A percentile compares a stretch with the other conserved stretches of the same genome.
Evolutionary conservation across 306 rosid species (phyloP).

Genomic region (Fragaria nilgerrensis): DNA sequence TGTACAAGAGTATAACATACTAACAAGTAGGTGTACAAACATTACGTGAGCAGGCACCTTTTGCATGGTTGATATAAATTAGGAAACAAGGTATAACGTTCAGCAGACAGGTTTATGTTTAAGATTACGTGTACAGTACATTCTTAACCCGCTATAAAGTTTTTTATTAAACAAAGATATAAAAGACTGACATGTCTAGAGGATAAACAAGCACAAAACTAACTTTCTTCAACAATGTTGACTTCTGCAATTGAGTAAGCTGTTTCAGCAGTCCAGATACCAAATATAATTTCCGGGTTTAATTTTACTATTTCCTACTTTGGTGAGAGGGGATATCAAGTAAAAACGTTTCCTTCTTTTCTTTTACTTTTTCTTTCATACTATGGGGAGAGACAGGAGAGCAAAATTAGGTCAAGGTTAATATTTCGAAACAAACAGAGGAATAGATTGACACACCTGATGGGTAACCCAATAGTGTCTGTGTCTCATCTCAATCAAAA

Average conservation of each 20-base stretch:
- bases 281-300: neutral
- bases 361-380: neutral
- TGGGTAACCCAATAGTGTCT: slow-evolving; percentile 70
- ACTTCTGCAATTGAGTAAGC: neutral
- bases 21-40: neutral
- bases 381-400: neutral
- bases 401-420: neutral
- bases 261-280: neutral
- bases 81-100: neutral
- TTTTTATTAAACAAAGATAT: neutral
- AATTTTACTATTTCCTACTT: neutral
- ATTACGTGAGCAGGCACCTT: neutral
- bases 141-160: neutral
- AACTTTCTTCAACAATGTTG: neutral
- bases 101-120: neutral
- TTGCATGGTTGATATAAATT: neutral
- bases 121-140: neutral
- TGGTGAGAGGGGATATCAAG: neutral
- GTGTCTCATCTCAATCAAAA: slow-evolving; percentile 74
- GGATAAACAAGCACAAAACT: neutral
- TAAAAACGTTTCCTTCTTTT: neutral
- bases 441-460: slow-evolving; percentile 41
- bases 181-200: neutral
- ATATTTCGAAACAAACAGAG: neutral
- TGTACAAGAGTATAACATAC: neutral